These are phyloP conservation scores for Trametes hirsuta DNA, from an alignment of 1,284 basidiomycete genomes.

Conservation along the genomic window DNA sequence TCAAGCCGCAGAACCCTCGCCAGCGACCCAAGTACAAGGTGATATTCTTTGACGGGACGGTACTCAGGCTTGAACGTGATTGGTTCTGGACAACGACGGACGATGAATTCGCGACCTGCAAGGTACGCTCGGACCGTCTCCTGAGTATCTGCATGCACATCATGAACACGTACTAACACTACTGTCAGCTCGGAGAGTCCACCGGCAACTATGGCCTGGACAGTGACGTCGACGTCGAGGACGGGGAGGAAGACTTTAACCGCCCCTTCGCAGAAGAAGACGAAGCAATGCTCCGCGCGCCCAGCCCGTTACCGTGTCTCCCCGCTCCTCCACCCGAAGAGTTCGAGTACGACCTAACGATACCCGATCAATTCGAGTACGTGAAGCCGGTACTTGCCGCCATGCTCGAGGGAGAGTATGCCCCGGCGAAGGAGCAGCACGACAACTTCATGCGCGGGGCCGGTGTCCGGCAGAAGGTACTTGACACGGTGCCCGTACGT, in stretches of 20 bases:
- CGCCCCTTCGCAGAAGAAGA: conserved; percentile 19
- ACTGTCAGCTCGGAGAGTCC: conserved; percentile 56
- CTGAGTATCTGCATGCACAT: too few species aligned
- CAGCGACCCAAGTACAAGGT: conserved; percentile 50
- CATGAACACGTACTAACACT: background rate
- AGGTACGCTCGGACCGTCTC: conserved; percentile 39
- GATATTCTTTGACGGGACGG: conserved; percentile 56
- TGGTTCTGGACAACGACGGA: conserved; percentile 62
- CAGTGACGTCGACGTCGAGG: conserved; percentile 43
- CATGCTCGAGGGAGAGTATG: conserved; percentile 57
- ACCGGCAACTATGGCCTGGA: conserved; percentile 48
- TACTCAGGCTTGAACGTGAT: conserved; percentile 44
- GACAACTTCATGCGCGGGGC: conserved; percentile 62
- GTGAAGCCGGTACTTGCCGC: conserved; percentile 62
- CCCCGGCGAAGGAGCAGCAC: conserved; percentile 52
- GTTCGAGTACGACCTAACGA: conserved; percentile 48
- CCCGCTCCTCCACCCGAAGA: conserved; percentile 38
- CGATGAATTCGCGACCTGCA: conserved; percentile 59
- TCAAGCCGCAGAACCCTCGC: conserved; percentile 43
- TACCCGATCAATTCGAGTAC: conserved; percentile 65
- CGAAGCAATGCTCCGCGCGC: conserved; percentile 26
- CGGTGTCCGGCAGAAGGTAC: conserved; percentile 45
- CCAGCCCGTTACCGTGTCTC: conserved; percentile 44
- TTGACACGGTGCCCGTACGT: conserved; percentile 49
- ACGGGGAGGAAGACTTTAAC: conserved; percentile 21